Conservation (phyloP, 306 rosid genomes). For the Arachis stenosperma region DNA sequence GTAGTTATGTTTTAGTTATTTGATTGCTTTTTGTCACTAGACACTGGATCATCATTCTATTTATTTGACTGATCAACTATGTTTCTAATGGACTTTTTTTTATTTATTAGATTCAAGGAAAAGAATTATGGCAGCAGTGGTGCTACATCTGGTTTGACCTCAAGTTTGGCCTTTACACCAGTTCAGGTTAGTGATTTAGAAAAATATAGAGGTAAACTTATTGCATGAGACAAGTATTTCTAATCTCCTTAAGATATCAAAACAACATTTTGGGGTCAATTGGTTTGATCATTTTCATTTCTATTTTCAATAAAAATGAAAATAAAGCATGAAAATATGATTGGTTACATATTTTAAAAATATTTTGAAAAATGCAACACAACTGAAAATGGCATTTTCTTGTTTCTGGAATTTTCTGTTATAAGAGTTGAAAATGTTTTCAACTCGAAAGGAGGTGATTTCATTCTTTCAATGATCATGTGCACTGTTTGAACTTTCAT, state of each 20-base stretch:
- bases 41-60: conserved; percentile 19
- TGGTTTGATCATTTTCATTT: too few relatives aligned
- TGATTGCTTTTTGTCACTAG: not conserved
- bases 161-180: conserved; percentile 79
- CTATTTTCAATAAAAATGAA: too few relatives aligned
- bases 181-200: conserved; percentile 56
- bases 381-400: too few relatives aligned
- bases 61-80: conserved; percentile 14
- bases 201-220: not conserved
- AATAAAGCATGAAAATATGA: too few relatives aligned
- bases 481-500: too few relatives aligned
- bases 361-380: too few relatives aligned
- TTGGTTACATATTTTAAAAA: too few relatives aligned
- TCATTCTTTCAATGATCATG: too few relatives aligned
- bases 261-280: too few relatives aligned
- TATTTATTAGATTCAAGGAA: conserved; percentile 67
- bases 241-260: not conserved
- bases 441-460: too few relatives aligned
- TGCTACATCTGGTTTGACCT: conserved; percentile 74
- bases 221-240: not conserved
- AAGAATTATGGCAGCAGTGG: conserved; percentile 71
- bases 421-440: too few relatives aligned
- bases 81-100: conserved; percentile 21
- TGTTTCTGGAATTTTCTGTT: too few relatives aligned
- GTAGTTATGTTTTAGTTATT: conserved; percentile 12